Evolutionary conservation across 805 yeast genomes (phyloP).

Genomic region (Cyberlindnera veronae): DNA sequence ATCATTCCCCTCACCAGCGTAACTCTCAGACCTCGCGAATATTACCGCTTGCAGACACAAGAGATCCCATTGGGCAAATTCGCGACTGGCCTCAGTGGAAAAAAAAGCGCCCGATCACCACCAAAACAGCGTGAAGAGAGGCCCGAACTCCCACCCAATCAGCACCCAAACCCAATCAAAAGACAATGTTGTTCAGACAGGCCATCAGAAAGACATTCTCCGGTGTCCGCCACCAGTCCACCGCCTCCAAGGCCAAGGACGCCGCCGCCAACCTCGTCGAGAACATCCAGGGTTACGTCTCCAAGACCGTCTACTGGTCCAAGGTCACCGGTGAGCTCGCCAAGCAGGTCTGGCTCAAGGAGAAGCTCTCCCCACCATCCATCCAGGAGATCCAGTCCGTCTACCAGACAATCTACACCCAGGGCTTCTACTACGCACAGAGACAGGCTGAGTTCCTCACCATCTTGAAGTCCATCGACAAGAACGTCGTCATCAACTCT

Average conservation of each 20-base stretch:
- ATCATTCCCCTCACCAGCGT: not conserved
- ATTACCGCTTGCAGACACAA: not conserved
- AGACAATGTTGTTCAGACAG: conserved; percentile 23
- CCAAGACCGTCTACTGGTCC: conserved; percentile 75
- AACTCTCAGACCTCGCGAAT: not conserved
- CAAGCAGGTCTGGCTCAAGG: conserved; percentile 75
- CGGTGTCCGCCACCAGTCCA: conserved; percentile 31
- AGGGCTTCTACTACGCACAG: conserved; percentile 40
- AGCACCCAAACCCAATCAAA: not conserved
- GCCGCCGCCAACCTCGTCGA: conserved; percentile 32
- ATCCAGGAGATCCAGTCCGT: conserved; percentile 71
- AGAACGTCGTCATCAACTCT: conserved; percentile 58
- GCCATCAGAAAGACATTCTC: conserved; percentile 24
- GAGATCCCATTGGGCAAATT: not conserved
- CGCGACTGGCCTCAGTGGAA: too few species aligned
- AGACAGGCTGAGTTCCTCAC: conserved; percentile 60
- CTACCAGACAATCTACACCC: conserved; percentile 52
- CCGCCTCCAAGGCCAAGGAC: conserved; percentile 34
- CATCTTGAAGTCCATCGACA: conserved; percentile 45
- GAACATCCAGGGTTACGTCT: conserved; percentile 38
- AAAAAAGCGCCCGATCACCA: conserved; percentile 1
- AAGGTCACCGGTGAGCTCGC: conserved; percentile 51
- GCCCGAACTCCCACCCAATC: not conserved
- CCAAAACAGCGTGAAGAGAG: not conserved
- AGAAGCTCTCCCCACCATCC: conserved; percentile 91